Percentiles rank a stretch among this genome's conserved stretches.
phyloP scores from a whole-genome alignment of 148 eudicot genomes.

The Talinum fruticosum region DNA sequence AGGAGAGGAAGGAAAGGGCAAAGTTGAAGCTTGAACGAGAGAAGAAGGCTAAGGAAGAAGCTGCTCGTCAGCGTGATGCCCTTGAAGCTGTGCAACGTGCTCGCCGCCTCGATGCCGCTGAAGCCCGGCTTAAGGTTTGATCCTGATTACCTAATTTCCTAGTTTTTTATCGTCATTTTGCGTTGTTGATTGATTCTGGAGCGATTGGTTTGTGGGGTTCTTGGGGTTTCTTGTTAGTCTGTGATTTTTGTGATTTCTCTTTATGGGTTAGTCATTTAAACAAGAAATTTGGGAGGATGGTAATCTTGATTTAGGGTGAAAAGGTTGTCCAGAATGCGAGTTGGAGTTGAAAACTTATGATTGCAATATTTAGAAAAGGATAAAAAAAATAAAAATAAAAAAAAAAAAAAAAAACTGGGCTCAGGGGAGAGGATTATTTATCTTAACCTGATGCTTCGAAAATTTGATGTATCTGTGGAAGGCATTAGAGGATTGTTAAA shows the following conservation, averaged over 20 bases:
- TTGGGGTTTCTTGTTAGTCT: background rate
- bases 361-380: background rate
- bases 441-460: background rate
- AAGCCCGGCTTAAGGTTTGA: slow-evolving; percentile 60
- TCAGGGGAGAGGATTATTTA: background rate
- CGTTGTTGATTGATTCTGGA: background rate
- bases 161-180: background rate
- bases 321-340: background rate
- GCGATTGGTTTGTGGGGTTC: background rate
- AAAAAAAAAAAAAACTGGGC: too few species aligned
- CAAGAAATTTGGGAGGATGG: background rate
- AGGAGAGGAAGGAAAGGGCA: slow-evolving; percentile 65
- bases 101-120: slow-evolving; percentile 70
- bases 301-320: background rate
- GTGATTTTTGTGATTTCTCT: background rate
- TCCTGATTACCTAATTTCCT: background rate
- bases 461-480: background rate
- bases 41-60: slow-evolving; percentile 62
- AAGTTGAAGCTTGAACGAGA: slow-evolving; percentile 55
- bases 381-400: background rate
- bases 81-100: slow-evolving; percentile 61
- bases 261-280: background rate
- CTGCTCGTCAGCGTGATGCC: slow-evolving; percentile 60
- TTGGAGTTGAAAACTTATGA: background rate
- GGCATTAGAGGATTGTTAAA: background rate